Evolutionary conservation across 2,329 filamentous ascomycete genomes (phyloP).

Genomic region (Botryotinia convoluta): DNA sequence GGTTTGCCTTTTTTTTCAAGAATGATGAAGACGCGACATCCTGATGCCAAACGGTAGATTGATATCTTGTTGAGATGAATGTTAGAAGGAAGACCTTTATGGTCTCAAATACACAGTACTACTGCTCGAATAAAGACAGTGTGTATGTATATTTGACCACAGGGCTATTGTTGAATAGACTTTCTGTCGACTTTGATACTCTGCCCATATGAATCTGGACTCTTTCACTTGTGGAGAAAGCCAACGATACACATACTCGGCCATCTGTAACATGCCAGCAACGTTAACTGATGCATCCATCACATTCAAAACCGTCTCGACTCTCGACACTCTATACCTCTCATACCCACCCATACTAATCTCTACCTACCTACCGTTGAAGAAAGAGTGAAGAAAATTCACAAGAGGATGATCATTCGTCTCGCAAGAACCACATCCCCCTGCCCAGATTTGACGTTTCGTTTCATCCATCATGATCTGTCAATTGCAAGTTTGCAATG

Average conservation of each 20-base stretch:
- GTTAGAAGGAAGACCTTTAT: not conserved
- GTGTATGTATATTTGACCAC: not conserved
- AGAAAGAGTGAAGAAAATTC: not conserved
- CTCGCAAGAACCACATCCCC: not conserved
- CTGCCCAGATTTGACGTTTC: not conserved
- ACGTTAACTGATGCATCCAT: not conserved
- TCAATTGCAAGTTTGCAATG: constrained; percentile 1
- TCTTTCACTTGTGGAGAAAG: not conserved
- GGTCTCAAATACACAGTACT: not conserved
- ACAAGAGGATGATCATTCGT: not conserved
- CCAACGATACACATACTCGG: constrained; percentile 6
- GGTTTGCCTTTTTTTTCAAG: not conserved
- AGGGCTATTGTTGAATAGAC: not conserved
- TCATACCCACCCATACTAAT: not conserved
- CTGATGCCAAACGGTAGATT: not conserved
- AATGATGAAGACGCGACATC: not conserved
- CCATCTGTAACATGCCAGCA: constrained; percentile 12
- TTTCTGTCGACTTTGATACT: not conserved
- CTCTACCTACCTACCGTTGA: not conserved
- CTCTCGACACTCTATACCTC: not conserved
- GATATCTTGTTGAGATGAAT: not conserved
- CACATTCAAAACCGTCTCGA: not conserved
- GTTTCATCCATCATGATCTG: constrained; percentile 12
- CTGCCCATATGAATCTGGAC: not conserved
- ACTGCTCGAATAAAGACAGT: not conserved